phyloP scores from a whole-genome alignment of 306 rosid species.

The Pyrus bretschneideri region DNA sequence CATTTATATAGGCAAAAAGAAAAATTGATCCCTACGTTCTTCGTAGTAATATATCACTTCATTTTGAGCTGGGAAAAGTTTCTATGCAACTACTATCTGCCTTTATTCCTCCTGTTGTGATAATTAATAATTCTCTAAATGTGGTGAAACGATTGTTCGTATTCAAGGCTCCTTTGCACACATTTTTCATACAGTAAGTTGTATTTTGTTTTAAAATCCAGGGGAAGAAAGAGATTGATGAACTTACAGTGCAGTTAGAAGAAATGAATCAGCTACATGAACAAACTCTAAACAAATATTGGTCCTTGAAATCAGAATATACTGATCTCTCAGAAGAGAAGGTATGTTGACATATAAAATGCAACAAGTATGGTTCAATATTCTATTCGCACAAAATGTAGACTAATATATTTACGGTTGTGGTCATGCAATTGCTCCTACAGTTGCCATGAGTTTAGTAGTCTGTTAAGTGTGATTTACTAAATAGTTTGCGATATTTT shows the following conservation, averaged over 20 bases:
- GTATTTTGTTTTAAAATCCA: constrained; percentile 11
- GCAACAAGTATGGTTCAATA: neutral
- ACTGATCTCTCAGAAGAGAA: constrained; percentile 31
- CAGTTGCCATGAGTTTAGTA: neutral
- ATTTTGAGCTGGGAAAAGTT: neutral
- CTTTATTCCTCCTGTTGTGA: neutral
- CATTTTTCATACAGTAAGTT: neutral
- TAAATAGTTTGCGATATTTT: neutral
- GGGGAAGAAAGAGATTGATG: constrained; percentile 36
- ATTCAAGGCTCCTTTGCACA: neutral
- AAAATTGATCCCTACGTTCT: neutral
- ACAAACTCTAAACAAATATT: constrained; percentile 35
- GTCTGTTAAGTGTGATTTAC: constrained; percentile 1
- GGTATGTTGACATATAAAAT: constrained; percentile 26
- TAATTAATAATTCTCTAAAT: constrained; percentile 2
- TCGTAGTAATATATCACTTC: neutral
- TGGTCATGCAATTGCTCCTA: neutral
- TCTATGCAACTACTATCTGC: neutral
- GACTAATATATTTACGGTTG: neutral
- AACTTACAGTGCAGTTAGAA: constrained; percentile 35
- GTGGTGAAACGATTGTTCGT: neutral
- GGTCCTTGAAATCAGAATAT: constrained; percentile 34
- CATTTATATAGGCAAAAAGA: neutral
- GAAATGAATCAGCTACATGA: constrained; percentile 33
- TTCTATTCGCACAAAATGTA: neutral